A percentile compares a stretch with the other conserved stretches of the same genome.
Evolutionary conservation across 1,284 basidiomycete genomes (phyloP).

Genomic region (Papiliotrema flavescens): DNA sequence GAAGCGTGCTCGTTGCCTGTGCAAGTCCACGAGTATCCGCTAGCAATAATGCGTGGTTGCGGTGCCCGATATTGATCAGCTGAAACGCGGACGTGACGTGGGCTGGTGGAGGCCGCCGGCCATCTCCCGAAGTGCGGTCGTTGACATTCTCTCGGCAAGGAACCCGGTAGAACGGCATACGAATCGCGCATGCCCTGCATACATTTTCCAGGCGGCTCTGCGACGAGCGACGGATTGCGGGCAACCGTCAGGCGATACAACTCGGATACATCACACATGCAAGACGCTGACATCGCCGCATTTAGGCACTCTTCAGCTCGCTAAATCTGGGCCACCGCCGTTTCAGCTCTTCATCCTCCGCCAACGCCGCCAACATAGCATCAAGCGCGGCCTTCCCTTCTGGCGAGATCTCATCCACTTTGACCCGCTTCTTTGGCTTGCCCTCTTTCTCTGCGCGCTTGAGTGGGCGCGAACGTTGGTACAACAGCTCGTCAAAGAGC

Average conservation of each 20-base stretch:
- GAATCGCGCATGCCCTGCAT: no score
- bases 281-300: not conserved
- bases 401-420: not conserved
- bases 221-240: no score
- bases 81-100: not conserved
- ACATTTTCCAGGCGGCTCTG: no score
- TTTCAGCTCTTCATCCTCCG: conserved; percentile 16
- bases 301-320: not conserved
- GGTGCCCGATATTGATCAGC: no score
- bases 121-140: not conserved
- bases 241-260: no score
- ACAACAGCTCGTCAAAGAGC: conserved; percentile 25
- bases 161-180: not conserved
- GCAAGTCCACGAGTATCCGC: not conserved
- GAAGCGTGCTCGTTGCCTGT: no score
- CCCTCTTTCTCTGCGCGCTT: not conserved
- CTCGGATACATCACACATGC: not conserved
- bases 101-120: not conserved
- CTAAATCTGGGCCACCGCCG: conserved; percentile 10
- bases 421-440: not conserved
- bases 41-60: not conserved
- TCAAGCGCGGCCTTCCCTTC: conserved; percentile 10
- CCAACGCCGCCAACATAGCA: conserved; percentile 7
- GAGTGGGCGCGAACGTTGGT: conserved; percentile 11
- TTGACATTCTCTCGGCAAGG: not conserved